phyloP scores from a whole-genome alignment of 1,139 yeast species.

The Blastobotrys ciferrii region DNA sequence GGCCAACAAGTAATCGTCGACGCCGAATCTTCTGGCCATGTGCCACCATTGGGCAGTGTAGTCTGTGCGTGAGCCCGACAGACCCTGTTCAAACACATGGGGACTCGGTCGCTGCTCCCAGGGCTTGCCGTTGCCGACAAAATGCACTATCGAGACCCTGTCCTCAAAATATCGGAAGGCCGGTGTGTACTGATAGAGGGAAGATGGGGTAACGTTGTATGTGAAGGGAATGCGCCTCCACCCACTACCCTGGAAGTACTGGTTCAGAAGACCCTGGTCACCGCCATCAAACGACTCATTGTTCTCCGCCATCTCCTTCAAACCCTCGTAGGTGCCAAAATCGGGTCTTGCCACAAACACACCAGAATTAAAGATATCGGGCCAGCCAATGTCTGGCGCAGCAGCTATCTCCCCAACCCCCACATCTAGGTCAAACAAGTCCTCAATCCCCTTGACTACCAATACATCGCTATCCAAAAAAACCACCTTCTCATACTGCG shows the following conservation, averaged over 20 bases:
- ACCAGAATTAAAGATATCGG: conserved; percentile 92
- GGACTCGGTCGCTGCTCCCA: conserved; percentile 47
- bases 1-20: background rate
- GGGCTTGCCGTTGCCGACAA: conserved; percentile 79
- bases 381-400: conserved; percentile 94
- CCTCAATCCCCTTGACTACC: conserved; percentile 49
- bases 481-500: conserved; percentile 58
- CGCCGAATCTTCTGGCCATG: conserved; percentile 9
- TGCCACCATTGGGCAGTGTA: conserved; percentile 17
- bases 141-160: conserved; percentile 67
- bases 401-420: conserved; percentile 44
- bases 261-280: conserved; percentile 89
- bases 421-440: conserved; percentile 40
- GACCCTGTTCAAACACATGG: conserved; percentile 6
- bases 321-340: conserved; percentile 43
- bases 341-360: conserved; percentile 69
- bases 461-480: conserved; percentile 84
- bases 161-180: conserved; percentile 63
- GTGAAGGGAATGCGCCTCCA: conserved; percentile 76
- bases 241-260: conserved; percentile 55
- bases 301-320: conserved; percentile 40
- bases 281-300: conserved; percentile 82
- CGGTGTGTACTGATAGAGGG: conserved; percentile 79
- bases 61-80: conserved; percentile 4
- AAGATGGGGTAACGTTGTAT: conserved; percentile 81